Conservation (phyloP, 192 early-diverging fungal genomes). For the Glomus cerebriforme region DNA sequence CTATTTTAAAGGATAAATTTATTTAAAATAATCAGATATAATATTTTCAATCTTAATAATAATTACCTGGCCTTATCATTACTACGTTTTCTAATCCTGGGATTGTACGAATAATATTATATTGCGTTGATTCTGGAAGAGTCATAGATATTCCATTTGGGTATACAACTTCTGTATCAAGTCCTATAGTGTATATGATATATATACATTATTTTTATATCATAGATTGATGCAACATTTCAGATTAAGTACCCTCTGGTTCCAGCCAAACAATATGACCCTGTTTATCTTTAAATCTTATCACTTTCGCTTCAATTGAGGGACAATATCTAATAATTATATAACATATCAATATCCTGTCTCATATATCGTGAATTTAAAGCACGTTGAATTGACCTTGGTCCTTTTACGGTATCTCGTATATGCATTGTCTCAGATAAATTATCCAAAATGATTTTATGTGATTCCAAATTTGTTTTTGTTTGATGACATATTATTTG, state of each 20-base stretch:
- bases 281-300: slow-evolving; percentile 67
- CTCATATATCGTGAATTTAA: background rate
- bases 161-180: slow-evolving; percentile 73
- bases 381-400: slow-evolving; percentile 39
- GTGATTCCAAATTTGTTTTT: slow-evolving; percentile 65
- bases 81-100: slow-evolving; percentile 73
- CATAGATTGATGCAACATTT: background rate
- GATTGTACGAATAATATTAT: slow-evolving; percentile 69
- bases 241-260: slow-evolving; percentile 62
- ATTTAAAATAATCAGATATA: background rate
- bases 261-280: slow-evolving; percentile 79
- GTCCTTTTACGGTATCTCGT: slow-evolving; percentile 80
- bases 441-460: slow-evolving; percentile 69
- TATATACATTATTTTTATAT: background rate
- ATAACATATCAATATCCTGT: background rate
- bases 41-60: background rate
- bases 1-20: slow-evolving; percentile 30
- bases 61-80: slow-evolving; percentile 65
- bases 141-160: slow-evolving; percentile 87
- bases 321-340: slow-evolving; percentile 65
- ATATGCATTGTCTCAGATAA: slow-evolving; percentile 82
- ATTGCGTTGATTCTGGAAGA: slow-evolving; percentile 76
- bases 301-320: slow-evolving; percentile 80
- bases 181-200: slow-evolving; percentile 31
- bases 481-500: slow-evolving; percentile 80